Conservation (phyloP, 2,329 filamentous ascomycete species). For the Penicillium hordei region DNA sequence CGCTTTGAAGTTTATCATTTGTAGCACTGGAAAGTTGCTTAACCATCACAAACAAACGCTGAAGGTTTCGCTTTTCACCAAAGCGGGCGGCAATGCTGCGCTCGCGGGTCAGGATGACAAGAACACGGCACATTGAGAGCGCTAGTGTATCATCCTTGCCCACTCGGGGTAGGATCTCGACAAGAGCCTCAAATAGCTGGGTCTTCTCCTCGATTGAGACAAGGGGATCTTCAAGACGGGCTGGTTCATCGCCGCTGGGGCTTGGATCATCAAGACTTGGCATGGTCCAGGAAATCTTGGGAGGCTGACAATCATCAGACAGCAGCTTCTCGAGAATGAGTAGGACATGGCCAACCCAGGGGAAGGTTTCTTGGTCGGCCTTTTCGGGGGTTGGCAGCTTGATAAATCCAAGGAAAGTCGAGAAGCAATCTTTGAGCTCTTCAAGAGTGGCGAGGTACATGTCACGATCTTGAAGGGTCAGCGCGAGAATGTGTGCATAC, state of each 20-base stretch:
- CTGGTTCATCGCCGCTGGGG: slow-evolving; percentile 54
- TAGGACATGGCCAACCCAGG: slow-evolving; percentile 89
- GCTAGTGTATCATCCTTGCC: slow-evolving; percentile 85
- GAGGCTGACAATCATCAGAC: slow-evolving; percentile 82
- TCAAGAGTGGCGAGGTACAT: slow-evolving; percentile 79
- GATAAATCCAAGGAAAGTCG: slow-evolving; percentile 75
- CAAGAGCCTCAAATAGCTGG: slow-evolving; percentile 71
- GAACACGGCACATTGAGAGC: slow-evolving; percentile 74
- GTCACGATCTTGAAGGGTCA: slow-evolving; percentile 76
- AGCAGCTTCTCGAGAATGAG: slow-evolving; percentile 87
- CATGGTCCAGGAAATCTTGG: slow-evolving; percentile 68
- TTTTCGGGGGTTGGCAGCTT: slow-evolving; percentile 61
- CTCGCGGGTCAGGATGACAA: slow-evolving; percentile 83
- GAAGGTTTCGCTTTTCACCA: slow-evolving; percentile 84
- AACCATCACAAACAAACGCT: slow-evolving; percentile 89
- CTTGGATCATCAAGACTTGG: slow-evolving; percentile 50
- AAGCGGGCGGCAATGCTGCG: slow-evolving; percentile 72
- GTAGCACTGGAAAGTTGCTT: slow-evolving; percentile 83
- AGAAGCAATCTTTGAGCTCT: slow-evolving; percentile 73
- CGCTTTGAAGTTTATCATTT: slow-evolving; percentile 69
- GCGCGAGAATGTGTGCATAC: slow-evolving; percentile 85
- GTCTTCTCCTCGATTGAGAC: slow-evolving; percentile 65
- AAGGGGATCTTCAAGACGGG: slow-evolving; percentile 61
- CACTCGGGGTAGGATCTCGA: slow-evolving; percentile 80
- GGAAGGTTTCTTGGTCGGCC: slow-evolving; percentile 73